A percentile compares a stretch with the other conserved stretches of the same genome.
phyloP scores from a whole-genome alignment of 345 rosid genomes.

The Raphanus raphanistrum region DNA sequence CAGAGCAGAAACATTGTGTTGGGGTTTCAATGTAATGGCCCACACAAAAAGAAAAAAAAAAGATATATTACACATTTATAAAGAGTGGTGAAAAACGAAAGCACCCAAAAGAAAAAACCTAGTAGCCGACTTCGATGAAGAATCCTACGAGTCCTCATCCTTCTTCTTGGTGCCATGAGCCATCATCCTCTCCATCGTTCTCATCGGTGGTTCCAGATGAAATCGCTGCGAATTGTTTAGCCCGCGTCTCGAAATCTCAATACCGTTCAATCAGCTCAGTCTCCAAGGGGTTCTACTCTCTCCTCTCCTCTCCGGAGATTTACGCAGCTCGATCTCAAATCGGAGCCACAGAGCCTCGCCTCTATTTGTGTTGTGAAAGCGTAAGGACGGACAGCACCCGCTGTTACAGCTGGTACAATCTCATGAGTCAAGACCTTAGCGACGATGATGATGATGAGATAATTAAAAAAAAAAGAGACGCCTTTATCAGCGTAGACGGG shows the following conservation, averaged over 20 bases:
- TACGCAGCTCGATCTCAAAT: conserved; percentile 55
- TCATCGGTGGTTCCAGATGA: conserved; percentile 51
- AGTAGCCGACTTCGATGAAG: not conserved
- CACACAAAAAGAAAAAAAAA: too few species aligned
- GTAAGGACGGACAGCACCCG: not conserved
- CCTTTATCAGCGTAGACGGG: not conserved
- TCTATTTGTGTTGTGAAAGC: conserved; percentile 48
- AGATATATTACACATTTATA: too few species aligned
- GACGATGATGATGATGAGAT: not conserved
- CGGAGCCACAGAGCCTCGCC: conserved; percentile 42
- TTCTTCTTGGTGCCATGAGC: not conserved
- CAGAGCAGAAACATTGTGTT: too few species aligned
- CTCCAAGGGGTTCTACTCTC: conserved; percentile 51
- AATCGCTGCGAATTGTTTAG: conserved; percentile 51
- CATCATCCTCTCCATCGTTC: not conserved
- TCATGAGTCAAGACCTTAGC: conserved; percentile 12
- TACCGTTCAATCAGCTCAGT: conserved; percentile 54
- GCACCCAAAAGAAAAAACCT: not conserved
- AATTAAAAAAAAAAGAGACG: not conserved
- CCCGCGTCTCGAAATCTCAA: conserved; percentile 53
- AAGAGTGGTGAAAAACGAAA: not conserved
- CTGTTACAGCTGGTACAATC: not conserved
- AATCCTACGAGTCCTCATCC: not conserved
- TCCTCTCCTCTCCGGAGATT: conserved; percentile 53
- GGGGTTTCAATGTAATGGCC: too few species aligned